Conservation (phyloP, 2,329 filamentous ascomycete genomes). For the Scedosporium aurantiacum region DNA sequence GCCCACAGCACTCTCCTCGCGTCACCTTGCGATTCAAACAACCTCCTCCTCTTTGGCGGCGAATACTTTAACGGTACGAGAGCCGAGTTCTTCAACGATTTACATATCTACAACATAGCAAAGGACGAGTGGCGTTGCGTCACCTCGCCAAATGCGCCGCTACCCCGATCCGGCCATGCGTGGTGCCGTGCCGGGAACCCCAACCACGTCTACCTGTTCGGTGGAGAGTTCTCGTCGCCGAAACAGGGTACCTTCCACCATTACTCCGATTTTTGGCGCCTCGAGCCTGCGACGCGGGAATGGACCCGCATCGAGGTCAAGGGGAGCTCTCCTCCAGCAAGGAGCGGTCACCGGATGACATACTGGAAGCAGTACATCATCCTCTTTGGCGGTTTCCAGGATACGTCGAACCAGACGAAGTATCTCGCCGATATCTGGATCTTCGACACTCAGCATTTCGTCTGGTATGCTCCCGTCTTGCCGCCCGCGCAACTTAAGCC, state of each 20-base stretch:
- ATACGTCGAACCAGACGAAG: constrained; percentile 88
- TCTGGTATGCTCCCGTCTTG: constrained; percentile 69
- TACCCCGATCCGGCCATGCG: constrained; percentile 86
- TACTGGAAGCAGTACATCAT: constrained; percentile 96
- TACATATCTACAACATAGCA: constrained; percentile 64
- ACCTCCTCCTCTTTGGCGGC: constrained; percentile 83
- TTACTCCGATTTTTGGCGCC: constrained; percentile 95
- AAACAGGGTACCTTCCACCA: constrained; percentile 99
- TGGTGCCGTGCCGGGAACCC: constrained; percentile 85
- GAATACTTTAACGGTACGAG: constrained; percentile 91
- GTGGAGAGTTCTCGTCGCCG: constrained; percentile 90
- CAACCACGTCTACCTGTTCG: constrained; percentile 81
- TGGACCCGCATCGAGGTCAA: constrained; percentile 80
- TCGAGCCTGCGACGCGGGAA: constrained; percentile 74
- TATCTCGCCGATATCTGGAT: constrained; percentile 92
- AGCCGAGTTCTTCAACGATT: constrained; percentile 59
- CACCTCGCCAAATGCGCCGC: constrained; percentile 80
- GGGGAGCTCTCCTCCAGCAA: constrained; percentile 69
- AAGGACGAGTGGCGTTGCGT: constrained; percentile 84
- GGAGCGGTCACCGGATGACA: constrained; percentile 91
- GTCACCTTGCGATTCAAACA: constrained; percentile 75
- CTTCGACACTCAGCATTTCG: constrained; percentile 80
- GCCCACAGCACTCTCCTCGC: constrained; percentile 74
- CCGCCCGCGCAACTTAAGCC: constrained; percentile 76
- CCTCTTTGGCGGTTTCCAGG: constrained; percentile 92